Percentiles rank a stretch among this genome's conserved stretches.
Conservation (phyloP, 768 basidiomycete species). For the Mycena metata region DNA sequence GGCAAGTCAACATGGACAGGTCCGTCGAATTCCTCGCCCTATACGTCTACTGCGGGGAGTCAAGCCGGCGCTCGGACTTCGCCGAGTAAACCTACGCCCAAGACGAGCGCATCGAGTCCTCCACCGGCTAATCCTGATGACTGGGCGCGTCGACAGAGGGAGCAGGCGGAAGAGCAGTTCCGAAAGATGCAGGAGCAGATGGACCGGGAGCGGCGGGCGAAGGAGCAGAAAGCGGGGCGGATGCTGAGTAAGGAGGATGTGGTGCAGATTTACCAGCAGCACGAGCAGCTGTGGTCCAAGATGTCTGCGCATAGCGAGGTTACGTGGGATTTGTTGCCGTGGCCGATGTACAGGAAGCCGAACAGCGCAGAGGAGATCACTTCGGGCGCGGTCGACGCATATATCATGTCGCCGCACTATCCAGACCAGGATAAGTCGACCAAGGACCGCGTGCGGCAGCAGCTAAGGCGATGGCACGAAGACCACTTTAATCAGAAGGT, state of each 20-base stretch:
- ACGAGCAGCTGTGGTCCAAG: conserved; percentile 73
- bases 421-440: conserved; percentile 65
- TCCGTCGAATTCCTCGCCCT: conserved; percentile 5
- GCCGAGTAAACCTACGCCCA: conserved; percentile 25
- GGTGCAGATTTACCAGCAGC: conserved; percentile 66
- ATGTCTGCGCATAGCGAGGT: conserved; percentile 58
- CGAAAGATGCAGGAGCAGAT: conserved; percentile 73
- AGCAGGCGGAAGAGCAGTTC: conserved; percentile 76
- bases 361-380: conserved; percentile 73
- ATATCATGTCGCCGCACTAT: conserved; percentile 70
- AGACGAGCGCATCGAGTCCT: conserved; percentile 40
- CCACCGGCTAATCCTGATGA: conserved; percentile 58
- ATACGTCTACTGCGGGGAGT: conserved; percentile 16
- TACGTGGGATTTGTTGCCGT: conserved; percentile 78
- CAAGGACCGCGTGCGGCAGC: conserved; percentile 84
- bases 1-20: conserved; percentile 24
- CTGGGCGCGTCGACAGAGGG: conserved; percentile 74
- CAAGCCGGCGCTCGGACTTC: conserved; percentile 27
- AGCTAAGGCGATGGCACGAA: conserved; percentile 84
- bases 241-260: conserved; percentile 71
- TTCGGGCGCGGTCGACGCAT: conserved; percentile 66
- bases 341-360: conserved; percentile 77
- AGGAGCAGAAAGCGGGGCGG: conserved; percentile 54
- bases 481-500: conserved; percentile 84
- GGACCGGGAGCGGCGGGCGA: conserved; percentile 56